phyloP scores from a whole-genome alignment of 768 basidiomycete genomes.

The Heimioporus sp. region DNA sequence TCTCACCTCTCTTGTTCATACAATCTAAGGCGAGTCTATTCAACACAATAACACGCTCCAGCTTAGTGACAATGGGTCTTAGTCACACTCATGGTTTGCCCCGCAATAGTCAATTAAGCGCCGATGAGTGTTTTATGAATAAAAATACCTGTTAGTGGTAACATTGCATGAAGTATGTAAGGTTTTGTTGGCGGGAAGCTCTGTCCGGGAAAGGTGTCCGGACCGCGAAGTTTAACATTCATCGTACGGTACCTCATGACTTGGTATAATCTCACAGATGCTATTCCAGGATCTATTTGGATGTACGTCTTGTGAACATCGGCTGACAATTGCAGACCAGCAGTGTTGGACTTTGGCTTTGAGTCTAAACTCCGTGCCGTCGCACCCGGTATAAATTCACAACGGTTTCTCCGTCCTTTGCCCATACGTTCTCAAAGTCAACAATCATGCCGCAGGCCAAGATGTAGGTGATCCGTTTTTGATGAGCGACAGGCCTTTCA shows the following conservation, averaged over 20 bases:
- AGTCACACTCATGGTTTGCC: no score
- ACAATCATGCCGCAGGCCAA: conserved; percentile 23
- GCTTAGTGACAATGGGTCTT: no score
- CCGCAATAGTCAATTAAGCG: no score
- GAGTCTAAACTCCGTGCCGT: conserved; percentile 1
- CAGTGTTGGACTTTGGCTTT: background rate
- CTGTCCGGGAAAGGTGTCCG: background rate
- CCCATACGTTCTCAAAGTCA: no score
- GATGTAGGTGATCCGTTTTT: conserved; percentile 40
- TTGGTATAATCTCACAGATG: conserved; percentile 8
- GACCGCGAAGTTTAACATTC: conserved; percentile 4
- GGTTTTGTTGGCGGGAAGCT: no score
- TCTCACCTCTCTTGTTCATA: no score
- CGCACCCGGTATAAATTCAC: conserved; percentile 1
- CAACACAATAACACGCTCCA: no score
- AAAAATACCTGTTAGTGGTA: no score
- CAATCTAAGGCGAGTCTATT: no score
- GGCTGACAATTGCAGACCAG: no score
- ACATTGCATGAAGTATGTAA: no score
- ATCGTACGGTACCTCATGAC: conserved; percentile 15
- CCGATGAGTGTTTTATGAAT: no score
- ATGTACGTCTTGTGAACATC: conserved; percentile 4
- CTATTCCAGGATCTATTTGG: conserved; percentile 5
- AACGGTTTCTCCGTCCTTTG: background rate
- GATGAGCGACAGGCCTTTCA: background rate